Conservation (phyloP, 805 yeast species). For the Ogataea populi-albae region DNA sequence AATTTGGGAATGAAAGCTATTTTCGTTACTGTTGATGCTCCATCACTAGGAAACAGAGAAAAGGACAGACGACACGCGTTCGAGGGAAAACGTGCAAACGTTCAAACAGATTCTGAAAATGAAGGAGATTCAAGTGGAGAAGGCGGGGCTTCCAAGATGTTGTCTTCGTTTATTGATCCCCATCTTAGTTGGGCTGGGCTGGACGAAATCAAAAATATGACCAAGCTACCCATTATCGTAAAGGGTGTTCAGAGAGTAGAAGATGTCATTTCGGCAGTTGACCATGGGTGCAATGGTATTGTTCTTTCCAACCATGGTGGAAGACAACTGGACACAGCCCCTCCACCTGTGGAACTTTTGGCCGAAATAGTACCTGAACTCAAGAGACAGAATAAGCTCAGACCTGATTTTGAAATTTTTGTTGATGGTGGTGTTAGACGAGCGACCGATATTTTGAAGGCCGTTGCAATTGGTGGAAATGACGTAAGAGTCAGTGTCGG, state of each 20-base stretch:
- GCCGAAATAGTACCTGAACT: constrained; percentile 64
- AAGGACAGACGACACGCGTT: constrained; percentile 41
- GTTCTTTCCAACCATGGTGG: constrained; percentile 90
- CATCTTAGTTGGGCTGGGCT: constrained; percentile 64
- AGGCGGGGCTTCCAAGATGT: constrained; percentile 79
- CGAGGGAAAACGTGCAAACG: constrained; percentile 41
- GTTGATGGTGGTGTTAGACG: constrained; percentile 70
- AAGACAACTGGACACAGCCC: constrained; percentile 77
- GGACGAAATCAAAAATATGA: constrained; percentile 49
- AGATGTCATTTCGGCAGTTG: constrained; percentile 71
- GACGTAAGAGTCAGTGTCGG: constrained; percentile 74
- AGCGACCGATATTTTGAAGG: constrained; percentile 65
- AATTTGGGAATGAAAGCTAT: constrained; percentile 73
- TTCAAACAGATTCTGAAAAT: constrained; percentile 42
- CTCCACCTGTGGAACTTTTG: constrained; percentile 73
- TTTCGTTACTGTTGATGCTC: constrained; percentile 91
- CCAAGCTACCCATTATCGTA: constrained; percentile 64
- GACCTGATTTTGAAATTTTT: constrained; percentile 53
- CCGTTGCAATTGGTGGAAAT: constrained; percentile 65
- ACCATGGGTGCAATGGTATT: constrained; percentile 72
- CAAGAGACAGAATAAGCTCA: constrained; percentile 41
- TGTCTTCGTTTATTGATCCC: constrained; percentile 81
- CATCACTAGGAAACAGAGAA: constrained; percentile 86
- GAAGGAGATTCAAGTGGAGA: constrained; percentile 48
- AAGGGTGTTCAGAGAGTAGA: constrained; percentile 86